These are phyloP conservation scores for Heliamphora exappendiculata DNA, from an alignment of 148 eudicot species.

Conservation along the genomic window DNA sequence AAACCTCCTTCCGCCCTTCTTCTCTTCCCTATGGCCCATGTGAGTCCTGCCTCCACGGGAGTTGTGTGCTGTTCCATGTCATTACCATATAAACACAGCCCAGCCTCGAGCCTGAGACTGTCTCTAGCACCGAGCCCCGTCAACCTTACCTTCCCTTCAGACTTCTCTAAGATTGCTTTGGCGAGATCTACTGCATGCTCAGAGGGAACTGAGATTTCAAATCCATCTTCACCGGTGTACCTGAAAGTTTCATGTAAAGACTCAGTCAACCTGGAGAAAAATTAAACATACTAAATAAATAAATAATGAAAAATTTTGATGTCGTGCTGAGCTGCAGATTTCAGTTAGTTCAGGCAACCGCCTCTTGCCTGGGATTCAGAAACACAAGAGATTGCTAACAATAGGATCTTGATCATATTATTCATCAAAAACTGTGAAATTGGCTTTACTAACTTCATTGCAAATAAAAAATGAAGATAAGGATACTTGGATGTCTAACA, in stretches of 20 bases:
- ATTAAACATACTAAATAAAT: not conserved
- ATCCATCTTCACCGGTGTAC: conserved; percentile 98
- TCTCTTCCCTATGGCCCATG: conserved; percentile 98
- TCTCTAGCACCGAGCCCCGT: conserved; percentile 96
- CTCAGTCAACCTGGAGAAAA: not conserved
- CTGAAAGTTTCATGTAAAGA: conserved; percentile 32
- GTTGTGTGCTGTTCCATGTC: conserved; percentile 93
- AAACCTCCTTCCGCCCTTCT: conserved; percentile 89
- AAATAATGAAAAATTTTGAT: not conserved
- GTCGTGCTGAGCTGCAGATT: not conserved
- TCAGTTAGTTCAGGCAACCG: not conserved
- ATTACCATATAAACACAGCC: conserved; percentile 83
- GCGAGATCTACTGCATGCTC: conserved; percentile 79
- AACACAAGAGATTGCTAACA: not conserved
- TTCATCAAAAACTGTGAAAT: no score
- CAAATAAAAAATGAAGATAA: no score
- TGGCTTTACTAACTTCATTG: no score
- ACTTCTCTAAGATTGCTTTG: conserved; percentile 82
- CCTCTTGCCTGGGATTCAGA: not conserved
- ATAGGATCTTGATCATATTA: no score
- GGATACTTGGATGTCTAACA: not conserved
- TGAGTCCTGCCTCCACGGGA: conserved; percentile 92
- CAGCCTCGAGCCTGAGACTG: conserved; percentile 96
- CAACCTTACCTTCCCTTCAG: conserved; percentile 86
- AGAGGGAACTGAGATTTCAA: conserved; percentile 86